Conservation (phyloP, 768 basidiomycete genomes). For the Asterophora lycoperdoides region DNA sequence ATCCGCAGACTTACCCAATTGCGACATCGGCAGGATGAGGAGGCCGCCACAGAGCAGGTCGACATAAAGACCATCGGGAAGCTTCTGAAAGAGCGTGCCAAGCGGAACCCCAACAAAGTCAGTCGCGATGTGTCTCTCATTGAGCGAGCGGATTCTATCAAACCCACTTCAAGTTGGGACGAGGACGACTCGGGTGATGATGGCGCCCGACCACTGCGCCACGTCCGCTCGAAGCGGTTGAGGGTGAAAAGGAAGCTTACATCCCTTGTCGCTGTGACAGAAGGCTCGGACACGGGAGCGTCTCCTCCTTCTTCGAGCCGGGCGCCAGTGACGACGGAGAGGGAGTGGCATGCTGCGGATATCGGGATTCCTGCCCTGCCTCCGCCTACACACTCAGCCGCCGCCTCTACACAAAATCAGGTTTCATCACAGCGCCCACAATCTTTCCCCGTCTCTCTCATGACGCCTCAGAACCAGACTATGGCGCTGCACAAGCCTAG, state of each 20-base stretch:
- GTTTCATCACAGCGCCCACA: background rate
- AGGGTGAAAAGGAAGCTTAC: background rate
- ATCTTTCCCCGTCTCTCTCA: background rate
- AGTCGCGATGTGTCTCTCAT: constrained; percentile 11
- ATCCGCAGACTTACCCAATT: constrained; percentile 2
- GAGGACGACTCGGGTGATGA: constrained; percentile 1
- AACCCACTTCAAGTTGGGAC: background rate
- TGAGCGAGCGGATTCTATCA: constrained; percentile 15
- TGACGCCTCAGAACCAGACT: background rate
- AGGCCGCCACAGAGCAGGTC: background rate
- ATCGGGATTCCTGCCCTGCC: background rate
- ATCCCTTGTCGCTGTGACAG: background rate
- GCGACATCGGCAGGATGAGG: background rate
- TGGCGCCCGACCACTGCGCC: background rate
- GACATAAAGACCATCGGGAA: constrained; percentile 9
- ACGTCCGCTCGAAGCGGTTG: background rate
- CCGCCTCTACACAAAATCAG: background rate
- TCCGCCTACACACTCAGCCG: background rate
- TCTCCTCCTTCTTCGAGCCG: background rate
- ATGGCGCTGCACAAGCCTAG: background rate
- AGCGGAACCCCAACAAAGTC: constrained; percentile 7
- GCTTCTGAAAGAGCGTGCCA: constrained; percentile 15
- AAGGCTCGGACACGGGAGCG: background rate
- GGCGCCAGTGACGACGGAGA: background rate
- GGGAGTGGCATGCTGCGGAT: no score